Conservation (phyloP, 768 basidiomycete genomes). For the Lentinula guzmanii region DNA sequence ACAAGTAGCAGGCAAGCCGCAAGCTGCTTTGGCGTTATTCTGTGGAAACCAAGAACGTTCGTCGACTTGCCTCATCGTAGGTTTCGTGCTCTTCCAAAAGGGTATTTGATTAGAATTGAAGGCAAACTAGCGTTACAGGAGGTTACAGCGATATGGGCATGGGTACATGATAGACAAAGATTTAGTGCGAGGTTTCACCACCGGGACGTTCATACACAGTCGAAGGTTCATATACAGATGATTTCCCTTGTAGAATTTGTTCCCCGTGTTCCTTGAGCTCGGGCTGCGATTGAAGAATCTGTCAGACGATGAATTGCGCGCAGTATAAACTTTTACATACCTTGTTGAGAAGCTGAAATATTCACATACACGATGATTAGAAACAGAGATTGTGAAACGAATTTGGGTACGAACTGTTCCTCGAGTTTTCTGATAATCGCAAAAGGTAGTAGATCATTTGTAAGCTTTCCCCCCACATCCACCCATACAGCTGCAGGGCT, state of each 20-base stretch:
- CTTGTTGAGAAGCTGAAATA: neutral
- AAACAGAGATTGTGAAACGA: too few species aligned
- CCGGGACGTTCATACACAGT: neutral
- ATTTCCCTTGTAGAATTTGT: neutral
- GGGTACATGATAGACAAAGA: neutral
- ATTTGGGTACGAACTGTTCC: neutral
- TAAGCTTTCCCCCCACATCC: neutral
- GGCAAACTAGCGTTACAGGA: too few species aligned
- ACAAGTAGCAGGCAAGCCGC: too few species aligned
- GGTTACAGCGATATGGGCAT: too few species aligned
- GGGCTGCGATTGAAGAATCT: neutral
- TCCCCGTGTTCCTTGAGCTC: conserved; percentile 4
- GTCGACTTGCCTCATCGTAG: too few species aligned
- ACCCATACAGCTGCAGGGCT: neutral
- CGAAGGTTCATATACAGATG: neutral
- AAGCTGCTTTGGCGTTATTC: too few species aligned
- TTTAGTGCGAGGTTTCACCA: neutral
- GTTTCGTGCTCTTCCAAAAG: too few species aligned
- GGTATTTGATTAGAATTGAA: too few species aligned
- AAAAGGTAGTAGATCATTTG: neutral
- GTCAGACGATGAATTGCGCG: too few species aligned
- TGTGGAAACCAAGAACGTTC: too few species aligned
- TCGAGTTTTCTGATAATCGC: neutral
- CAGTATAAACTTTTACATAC: neutral
- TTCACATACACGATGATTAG: too few species aligned